These are phyloP conservation scores for Beauveria brongniartii DNA, from an alignment of 2,329 filamentous ascomycete genomes.

Conservation along the genomic window DNA sequence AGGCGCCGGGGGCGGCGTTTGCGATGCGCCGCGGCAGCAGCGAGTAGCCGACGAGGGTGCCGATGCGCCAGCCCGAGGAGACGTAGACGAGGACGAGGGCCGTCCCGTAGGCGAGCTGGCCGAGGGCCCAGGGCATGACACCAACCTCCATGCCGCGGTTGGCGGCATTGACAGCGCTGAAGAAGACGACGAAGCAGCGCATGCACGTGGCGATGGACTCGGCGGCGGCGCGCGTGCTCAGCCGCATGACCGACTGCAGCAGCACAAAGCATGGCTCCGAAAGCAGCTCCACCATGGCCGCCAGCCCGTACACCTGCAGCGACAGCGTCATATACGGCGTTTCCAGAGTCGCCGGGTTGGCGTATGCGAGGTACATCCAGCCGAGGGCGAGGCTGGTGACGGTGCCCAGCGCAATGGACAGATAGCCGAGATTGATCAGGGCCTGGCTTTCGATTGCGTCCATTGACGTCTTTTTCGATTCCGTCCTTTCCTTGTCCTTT, in stretches of 20 bases:
- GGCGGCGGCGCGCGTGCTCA: slow-evolving; percentile 70
- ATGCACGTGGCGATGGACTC: slow-evolving; percentile 76
- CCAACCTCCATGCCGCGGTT: slow-evolving; percentile 48
- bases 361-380: slow-evolving; percentile 55
- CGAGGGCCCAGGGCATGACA: slow-evolving; percentile 80
- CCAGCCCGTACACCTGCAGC: slow-evolving; percentile 46
- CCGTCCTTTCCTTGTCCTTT: slow-evolving; percentile 7
- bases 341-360: slow-evolving; percentile 36
- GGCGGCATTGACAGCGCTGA: slow-evolving; percentile 56
- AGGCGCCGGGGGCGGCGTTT: slow-evolving; percentile 23
- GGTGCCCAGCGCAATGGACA: slow-evolving; percentile 63
- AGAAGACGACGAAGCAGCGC: slow-evolving; percentile 69
- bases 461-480: background rate
- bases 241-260: slow-evolving; percentile 72
- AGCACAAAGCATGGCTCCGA: slow-evolving; percentile 86
- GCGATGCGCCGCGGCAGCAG: slow-evolving; percentile 45
- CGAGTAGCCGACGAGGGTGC: slow-evolving; percentile 56
- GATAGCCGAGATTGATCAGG: slow-evolving; percentile 80
- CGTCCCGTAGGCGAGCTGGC: slow-evolving; percentile 69
- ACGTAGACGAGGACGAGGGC: slow-evolving; percentile 64
- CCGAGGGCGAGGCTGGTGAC: slow-evolving; percentile 57
- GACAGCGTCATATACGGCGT: slow-evolving; percentile 56
- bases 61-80: slow-evolving; percentile 49
- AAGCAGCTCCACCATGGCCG: slow-evolving; percentile 64
- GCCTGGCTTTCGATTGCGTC: slow-evolving; percentile 50